Evolutionary conservation across 805 yeast genomes (phyloP).

Genomic region (Yarrowia porcina): DNA sequence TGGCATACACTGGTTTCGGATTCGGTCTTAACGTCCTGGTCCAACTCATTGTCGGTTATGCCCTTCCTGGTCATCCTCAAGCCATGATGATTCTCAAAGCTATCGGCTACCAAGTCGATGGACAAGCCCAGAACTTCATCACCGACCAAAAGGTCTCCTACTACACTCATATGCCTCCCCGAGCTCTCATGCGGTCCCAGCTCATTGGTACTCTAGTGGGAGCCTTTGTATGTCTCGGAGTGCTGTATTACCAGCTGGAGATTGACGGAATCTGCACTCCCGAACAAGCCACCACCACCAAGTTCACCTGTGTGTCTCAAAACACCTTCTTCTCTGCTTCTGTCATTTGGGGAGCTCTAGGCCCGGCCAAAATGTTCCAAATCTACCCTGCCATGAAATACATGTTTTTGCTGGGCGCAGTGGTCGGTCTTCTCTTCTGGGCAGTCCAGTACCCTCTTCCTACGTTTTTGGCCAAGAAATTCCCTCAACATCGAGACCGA

Average conservation of each 20-base stretch:
- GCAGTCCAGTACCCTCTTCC: conserved; percentile 35
- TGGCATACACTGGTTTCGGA: conserved; percentile 56
- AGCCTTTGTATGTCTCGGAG: conserved; percentile 35
- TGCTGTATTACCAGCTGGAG: conserved; percentile 38
- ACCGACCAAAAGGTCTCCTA: conserved; percentile 60
- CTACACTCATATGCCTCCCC: conserved; percentile 42
- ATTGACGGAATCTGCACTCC: conserved; percentile 36
- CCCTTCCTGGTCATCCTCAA: conserved; percentile 57
- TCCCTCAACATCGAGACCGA: conserved; percentile 24
- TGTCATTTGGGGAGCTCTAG: conserved; percentile 44
- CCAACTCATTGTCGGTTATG: conserved; percentile 62
- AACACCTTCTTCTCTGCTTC: conserved; percentile 51
- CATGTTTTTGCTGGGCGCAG: conserved; percentile 46
- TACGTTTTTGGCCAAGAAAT: conserved; percentile 28
- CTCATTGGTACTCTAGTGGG: conserved; percentile 35
- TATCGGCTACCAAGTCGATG: conserved; percentile 59
- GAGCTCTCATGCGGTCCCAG: conserved; percentile 32
- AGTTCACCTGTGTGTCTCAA: conserved; percentile 41
- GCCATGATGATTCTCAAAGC: conserved; percentile 59
- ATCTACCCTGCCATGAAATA: conserved; percentile 47
- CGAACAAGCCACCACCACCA: conserved; percentile 32
- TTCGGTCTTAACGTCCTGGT: conserved; percentile 62
- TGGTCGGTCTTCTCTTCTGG: conserved; percentile 33
- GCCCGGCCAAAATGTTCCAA: conserved; percentile 44
- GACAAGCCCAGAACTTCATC: conserved; percentile 55